Base-by-base conservation (phyloP, 2,329 filamentous ascomycete genomes). In the Sporothrix inflata region DNA sequence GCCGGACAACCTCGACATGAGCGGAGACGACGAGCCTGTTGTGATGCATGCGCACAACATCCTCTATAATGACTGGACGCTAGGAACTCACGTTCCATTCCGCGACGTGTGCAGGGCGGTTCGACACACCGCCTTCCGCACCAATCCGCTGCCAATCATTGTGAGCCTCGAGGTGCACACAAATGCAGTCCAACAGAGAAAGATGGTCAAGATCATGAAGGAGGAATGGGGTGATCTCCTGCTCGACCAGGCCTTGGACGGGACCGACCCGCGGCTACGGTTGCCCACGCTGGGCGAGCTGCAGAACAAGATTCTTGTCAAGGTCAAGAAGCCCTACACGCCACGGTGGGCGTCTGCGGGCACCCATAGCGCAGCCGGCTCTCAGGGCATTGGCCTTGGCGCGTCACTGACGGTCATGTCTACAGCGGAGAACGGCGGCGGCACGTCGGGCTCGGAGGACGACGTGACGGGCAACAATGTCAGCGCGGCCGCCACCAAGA, bases 131-230 rank as follows among this genome's bases (percentile, higher is more conserved):
- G 94, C 94, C 0, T 98, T 98, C 77, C 84, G 88, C 38, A 87
- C 84, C 7, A 94, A 89, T 73, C 88, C 92, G 69, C 84, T 97
- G 24, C 96, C 96, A 0, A 84, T 99, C 51, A 97, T 98, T 73
- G 89, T 98, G 75, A 97, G 94, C 79, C 86, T 98, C 6, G 96
- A 99, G 81, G 93, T 98, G 0, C 95, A 98, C 80, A 91, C 94
- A 16, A 89, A 91, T 74, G 83, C 87, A 1, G 89, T 92, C 70
- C 95, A 98, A 80, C 96, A 99, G 80, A 90, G 94, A 75, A 87
- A 92, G 68, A 98, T 98, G 93, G 94, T 97, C 12, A 88, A 92
- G 71, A 97, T 98, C 75, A 98, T 99, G 92, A 90, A 90, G 75
- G 90, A 97, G 76, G 91, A 93, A 75, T 99, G 94, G 94, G 88